Evolutionary conservation across 176 grass and related monocot species (phyloP).

Genomic region (Chloris gayana): DNA sequence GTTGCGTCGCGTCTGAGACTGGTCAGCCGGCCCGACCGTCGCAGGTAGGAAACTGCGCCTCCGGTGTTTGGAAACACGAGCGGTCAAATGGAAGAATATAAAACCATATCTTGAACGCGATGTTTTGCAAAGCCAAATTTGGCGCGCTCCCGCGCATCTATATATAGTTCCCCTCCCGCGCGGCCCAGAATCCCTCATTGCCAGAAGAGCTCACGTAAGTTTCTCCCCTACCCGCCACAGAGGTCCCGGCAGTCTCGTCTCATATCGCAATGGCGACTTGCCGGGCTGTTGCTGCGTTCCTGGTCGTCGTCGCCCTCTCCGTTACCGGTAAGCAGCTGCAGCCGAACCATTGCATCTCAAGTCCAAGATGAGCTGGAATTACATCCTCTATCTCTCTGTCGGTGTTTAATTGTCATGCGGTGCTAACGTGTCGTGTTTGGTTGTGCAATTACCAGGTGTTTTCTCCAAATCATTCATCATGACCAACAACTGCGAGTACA

Average conservation of each 20-base stretch:
- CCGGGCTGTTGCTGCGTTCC: no score
- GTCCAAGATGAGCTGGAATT: background rate
- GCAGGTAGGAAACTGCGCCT: background rate
- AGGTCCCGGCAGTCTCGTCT: background rate
- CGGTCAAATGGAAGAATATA: background rate
- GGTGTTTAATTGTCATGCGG: background rate
- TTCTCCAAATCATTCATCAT: conserved; percentile 35
- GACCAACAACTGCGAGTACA: conserved; percentile 60
- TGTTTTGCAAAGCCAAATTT: background rate
- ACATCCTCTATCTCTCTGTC: no score
- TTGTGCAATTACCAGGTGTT: background rate
- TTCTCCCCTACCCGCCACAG: background rate
- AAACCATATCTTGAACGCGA: background rate
- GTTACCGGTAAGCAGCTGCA: background rate
- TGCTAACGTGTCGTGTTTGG: background rate
- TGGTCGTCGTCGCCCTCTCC: background rate
- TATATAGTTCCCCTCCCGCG: background rate
- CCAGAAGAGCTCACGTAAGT: background rate
- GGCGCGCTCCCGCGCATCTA: background rate
- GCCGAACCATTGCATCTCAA: no score
- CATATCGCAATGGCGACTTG: background rate
- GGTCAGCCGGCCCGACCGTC: background rate
- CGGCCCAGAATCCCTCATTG: no score
- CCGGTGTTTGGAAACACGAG: background rate
- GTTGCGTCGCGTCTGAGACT: background rate